A percentile compares a stretch with the other conserved stretches of the same genome.
These are phyloP conservation scores for Lanmaoa rubissima DNA, from an alignment of 768 basidiomycete genomes.

Conservation along the genomic window DNA sequence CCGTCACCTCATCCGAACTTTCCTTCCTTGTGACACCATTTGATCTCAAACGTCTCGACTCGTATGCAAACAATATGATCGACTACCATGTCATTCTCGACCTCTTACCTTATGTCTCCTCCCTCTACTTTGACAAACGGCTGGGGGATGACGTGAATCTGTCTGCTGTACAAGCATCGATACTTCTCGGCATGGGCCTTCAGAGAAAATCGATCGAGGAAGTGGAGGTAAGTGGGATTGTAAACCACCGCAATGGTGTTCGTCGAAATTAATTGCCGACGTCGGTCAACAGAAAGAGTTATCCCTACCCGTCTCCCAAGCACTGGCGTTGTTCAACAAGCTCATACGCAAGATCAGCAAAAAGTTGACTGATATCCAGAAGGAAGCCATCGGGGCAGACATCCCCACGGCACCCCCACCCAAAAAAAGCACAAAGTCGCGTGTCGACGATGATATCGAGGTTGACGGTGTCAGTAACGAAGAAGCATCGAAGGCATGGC, in stretches of 20 bases:
- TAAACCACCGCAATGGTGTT: neutral
- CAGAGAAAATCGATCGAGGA: conserved; percentile 90
- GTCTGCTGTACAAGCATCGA: conserved; percentile 88
- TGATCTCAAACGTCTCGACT: conserved; percentile 92
- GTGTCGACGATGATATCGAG: conserved; percentile 14
- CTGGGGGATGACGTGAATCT: conserved; percentile 64
- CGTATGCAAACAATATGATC: conserved; percentile 93
- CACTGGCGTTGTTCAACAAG: conserved; percentile 89
- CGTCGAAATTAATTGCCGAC: conserved; percentile 1
- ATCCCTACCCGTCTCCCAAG: conserved; percentile 80
- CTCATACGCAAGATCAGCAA: conserved; percentile 82
- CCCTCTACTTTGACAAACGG: conserved; percentile 81
- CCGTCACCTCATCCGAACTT: conserved; percentile 42
- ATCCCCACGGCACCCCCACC: conserved; percentile 45
- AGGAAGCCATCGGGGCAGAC: conserved; percentile 66
- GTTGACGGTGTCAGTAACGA: conserved; percentile 2
- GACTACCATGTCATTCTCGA: conserved; percentile 97
- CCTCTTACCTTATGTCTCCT: conserved; percentile 75
- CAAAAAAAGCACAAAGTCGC: conserved; percentile 21
- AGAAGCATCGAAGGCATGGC: conserved; percentile 32
- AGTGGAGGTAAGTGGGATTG: conserved; percentile 61
- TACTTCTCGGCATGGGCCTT: conserved; percentile 83
- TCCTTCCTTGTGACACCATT: conserved; percentile 78
- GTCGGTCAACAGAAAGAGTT: conserved; percentile 60
- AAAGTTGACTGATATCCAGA: conserved; percentile 73